Evolutionary conservation across 108 stramenopile genomes (phyloP), one percentile per base, ranked within the genome.

Genomic region (Nitzschia sp.): DNA sequence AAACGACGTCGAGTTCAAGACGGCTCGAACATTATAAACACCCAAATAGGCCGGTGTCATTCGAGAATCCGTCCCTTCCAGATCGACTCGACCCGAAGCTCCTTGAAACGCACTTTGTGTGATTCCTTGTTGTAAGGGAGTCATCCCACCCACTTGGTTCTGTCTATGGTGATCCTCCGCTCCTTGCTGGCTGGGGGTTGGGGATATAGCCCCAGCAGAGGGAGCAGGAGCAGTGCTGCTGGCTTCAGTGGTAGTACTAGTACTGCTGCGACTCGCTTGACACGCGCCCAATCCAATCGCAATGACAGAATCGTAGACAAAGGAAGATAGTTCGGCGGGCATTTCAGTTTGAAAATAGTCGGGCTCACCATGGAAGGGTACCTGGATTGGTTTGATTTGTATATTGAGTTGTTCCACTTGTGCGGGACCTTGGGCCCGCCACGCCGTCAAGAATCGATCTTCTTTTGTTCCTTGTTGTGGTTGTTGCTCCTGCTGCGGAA

Each of bases 271-370:
- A 23, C 17, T 21, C 17, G 23, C 19, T 25, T 53, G 52, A n/a
- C 52, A 53, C 11, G n/a, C 52, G 13, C 11, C 52, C 19, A 53
- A 23, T 6, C 52, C 52, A 25, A 53, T 6, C 8, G 23, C 5
- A 19, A 59, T 59, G 13, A 59, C 58, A 30, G 58, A 6, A 31
- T 59, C 58, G 27, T 59, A 59, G 26, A 31, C 26, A 27, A 26
- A 59, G 19, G 36, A 35, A 22, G 58, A 59, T 5, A 26, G 17
- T 8, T 44, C 29, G 5, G 21, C 5, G 13, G 58, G 58, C 21
- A 22, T 15, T 6, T 59, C 11, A 19, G 58, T 31, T 59, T 59
- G 58, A 31, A 59, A 59, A 27, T 59, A 59, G 29, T 59, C 58
- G 58, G 58, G n/a, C 26, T 6, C 8, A 8, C 26, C 58, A 13